Base-by-base conservation (phyloP, 495 filamentous ascomycete genomes). In the Cladorrhinum samala region DNA sequence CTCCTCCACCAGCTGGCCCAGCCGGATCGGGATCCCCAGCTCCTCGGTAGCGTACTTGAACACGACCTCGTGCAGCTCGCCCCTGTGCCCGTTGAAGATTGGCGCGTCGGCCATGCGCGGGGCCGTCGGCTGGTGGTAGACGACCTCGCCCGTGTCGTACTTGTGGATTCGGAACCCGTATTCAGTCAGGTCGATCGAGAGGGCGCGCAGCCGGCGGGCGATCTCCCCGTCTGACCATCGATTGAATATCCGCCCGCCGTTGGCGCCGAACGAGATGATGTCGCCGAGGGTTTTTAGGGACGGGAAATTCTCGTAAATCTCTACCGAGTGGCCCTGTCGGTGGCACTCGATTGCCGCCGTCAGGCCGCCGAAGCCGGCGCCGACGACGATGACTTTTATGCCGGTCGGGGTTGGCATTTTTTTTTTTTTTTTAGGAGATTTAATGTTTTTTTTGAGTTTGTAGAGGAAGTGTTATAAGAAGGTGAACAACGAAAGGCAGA, bases 211-310 rank as follows among this genome's bases (percentile, higher is more conserved):
- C 23, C 72, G 67, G 17, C 62, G 55, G 14, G 70, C 70, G 24
- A 84, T 70, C 33, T 60, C 61, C 17, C 74, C 77, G 55, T 71
- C 62, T 1, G 65, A 64, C 79, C 79, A 83, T 2, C 77, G 74
- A 23, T 71, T 53, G 53, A 75, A 79, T 57, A 82, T 81, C 45
- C 77, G 74, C 0, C 79, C 78, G 25, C 73, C 80, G 59, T 84
- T 84, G 18, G 78, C 72, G 2, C 81, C 80, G 38, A 84, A 82
- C 23, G 79, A 83, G 55, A 84, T 84, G 55, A 84, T 83, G 61
- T 84, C 82, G 45, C 82, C 82, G 0, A 83, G 70, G 1, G 68
- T 58, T 57, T 82, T 83, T 46, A 83, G 74, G 53, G 77, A 72
- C 16, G 77, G 74, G 52, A 83, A 83, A 17, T 74, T 71, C 53